These are phyloP conservation scores for Pleurotus djamor DNA, from an alignment of 768 basidiomycete species.

Conservation along the genomic window DNA sequence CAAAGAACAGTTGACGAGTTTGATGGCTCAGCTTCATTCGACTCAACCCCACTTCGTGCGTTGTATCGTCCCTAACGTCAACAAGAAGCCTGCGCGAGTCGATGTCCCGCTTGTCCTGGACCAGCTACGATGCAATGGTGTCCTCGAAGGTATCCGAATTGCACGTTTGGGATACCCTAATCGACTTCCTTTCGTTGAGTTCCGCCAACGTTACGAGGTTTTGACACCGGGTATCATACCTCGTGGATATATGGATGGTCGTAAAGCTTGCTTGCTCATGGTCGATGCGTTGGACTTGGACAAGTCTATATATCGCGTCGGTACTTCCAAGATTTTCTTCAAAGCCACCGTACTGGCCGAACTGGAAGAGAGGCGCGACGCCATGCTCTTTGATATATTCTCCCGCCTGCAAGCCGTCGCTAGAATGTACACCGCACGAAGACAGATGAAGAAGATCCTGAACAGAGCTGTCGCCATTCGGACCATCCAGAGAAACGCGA, in stretches of 20 bases:
- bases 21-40: conserved; percentile 88
- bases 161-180: conserved; percentile 98
- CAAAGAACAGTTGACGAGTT: conserved; percentile 89
- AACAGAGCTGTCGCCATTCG: conserved; percentile 89
- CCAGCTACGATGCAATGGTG: conserved; percentile 97
- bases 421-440: conserved; percentile 80
- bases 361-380: conserved; percentile 89
- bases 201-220: conserved; percentile 95
- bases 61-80: conserved; percentile 93
- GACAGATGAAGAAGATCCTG: conserved; percentile 93
- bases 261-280: conserved; percentile 91
- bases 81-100: conserved; percentile 89
- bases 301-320: conserved; percentile 81
- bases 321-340: conserved; percentile 98
- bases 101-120: conserved; percentile 95
- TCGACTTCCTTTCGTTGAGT: conserved; percentile 94
- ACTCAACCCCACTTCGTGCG: conserved; percentile 99
- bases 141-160: conserved; percentile 97
- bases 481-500: conserved; percentile 92
- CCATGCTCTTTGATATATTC: conserved; percentile 86
- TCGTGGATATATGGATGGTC: conserved; percentile 95
- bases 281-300: conserved; percentile 88
- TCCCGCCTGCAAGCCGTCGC: conserved; percentile 84
- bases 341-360: conserved; percentile 97
- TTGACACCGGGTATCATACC: conserved; percentile 93